phyloP scores from a whole-genome alignment of 2,329 filamentous ascomycete genomes.

The Pezicula rhizophila region DNA sequence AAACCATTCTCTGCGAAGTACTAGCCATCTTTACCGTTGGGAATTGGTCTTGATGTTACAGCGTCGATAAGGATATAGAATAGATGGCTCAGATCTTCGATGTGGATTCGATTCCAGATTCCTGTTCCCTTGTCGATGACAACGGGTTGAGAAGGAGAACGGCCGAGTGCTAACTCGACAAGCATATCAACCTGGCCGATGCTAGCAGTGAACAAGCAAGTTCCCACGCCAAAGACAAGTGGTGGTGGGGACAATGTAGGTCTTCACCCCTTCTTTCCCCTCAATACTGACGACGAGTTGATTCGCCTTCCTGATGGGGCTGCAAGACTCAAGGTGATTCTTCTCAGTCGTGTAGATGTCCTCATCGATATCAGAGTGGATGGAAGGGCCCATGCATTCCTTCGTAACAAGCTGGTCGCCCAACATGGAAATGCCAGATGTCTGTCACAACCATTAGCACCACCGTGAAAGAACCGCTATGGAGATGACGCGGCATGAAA shows the following conservation, averaged over 20 bases:
- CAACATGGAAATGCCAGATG: slow-evolving; percentile 38
- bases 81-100: slow-evolving; percentile 36
- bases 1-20: slow-evolving; percentile 36
- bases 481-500: not conserved
- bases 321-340: slow-evolving; percentile 29
- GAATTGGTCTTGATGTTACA: slow-evolving; percentile 24
- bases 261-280: slow-evolving; percentile 34
- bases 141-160: not conserved
- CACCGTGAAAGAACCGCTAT: not conserved
- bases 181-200: slow-evolving; percentile 34
- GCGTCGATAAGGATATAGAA: slow-evolving; percentile 33
- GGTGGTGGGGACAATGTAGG: slow-evolving; percentile 40
- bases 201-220: slow-evolving; percentile 34
- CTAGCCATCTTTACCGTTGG: slow-evolving; percentile 32
- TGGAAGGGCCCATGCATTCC: slow-evolving; percentile 23
- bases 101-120: slow-evolving; percentile 39
- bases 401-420: slow-evolving; percentile 34
- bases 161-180: slow-evolving; percentile 18
- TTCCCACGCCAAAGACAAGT: slow-evolving; percentile 40
- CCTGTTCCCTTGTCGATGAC: slow-evolving; percentile 25
- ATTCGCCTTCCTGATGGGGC: slow-evolving; percentile 37
- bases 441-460: slow-evolving; percentile 15
- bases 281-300: slow-evolving; percentile 36
- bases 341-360: slow-evolving; percentile 38
- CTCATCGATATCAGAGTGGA: slow-evolving; percentile 36